Percentiles rank a stretch among this genome's conserved stretches.
Evolutionary conservation across 2,329 filamentous ascomycete genomes (phyloP).

Genomic region (Phyllosticta paracitricarpa): DNA sequence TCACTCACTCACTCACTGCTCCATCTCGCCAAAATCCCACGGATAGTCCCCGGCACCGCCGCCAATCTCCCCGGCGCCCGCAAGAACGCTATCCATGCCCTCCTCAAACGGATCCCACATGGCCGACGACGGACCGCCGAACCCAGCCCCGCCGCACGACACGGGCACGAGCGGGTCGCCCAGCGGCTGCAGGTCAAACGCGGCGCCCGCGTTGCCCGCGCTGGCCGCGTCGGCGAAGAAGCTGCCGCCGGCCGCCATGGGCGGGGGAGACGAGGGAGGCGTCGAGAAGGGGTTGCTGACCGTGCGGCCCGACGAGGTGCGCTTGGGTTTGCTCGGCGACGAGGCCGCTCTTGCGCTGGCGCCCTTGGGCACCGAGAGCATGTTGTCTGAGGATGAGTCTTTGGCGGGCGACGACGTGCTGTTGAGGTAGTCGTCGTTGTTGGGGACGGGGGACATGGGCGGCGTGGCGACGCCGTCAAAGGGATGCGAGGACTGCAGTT

Average conservation of each 20-base stretch:
- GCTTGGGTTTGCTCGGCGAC: conserved; percentile 1
- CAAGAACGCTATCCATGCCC: background rate
- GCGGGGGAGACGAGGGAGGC: conserved; percentile 26
- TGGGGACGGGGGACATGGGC: conserved; percentile 27
- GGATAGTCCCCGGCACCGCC: background rate
- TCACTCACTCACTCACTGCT: background rate
- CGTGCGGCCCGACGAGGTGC: conserved; percentile 3
- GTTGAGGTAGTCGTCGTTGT: conserved; percentile 15
- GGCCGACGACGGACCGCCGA: background rate
- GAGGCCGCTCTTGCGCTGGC: background rate
- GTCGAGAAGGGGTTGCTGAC: conserved; percentile 26
- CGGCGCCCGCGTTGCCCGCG: background rate
- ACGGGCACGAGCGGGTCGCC: background rate
- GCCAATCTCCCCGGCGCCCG: background rate
- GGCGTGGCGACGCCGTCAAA: conserved; percentile 23
- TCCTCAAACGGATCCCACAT: conserved; percentile 2
- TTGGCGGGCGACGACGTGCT: background rate
- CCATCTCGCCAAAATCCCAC: background rate
- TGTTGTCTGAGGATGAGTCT: background rate
- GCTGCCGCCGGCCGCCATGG: background rate
- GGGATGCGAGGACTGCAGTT: conserved; percentile 19
- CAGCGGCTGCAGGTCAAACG: background rate
- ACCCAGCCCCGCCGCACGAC: background rate
- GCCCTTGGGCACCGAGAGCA: conserved; percentile 6
- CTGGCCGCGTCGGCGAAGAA: background rate